Percentiles rank a stretch among this genome's conserved stretches.
These are phyloP conservation scores for Xerocomus minutiporus DNA, from an alignment of 1,284 basidiomycete genomes.

Conservation along the genomic window DNA sequence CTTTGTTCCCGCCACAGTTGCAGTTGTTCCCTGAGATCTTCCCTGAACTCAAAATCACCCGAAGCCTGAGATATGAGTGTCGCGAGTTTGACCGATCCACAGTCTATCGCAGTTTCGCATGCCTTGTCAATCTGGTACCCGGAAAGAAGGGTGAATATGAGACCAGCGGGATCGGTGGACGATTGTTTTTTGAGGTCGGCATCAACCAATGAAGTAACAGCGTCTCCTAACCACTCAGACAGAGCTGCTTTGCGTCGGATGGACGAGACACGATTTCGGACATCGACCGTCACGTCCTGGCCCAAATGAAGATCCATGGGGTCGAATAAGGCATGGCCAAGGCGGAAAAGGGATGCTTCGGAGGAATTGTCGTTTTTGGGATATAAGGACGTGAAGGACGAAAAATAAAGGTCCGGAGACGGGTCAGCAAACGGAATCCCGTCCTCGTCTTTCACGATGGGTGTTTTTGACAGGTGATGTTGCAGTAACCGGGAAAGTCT, in stretches of 20 bases:
- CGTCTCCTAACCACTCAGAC: constrained; percentile 81
- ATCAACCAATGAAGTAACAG: constrained; percentile 73
- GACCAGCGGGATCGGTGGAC: constrained; percentile 43
- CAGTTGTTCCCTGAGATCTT: constrained; percentile 76
- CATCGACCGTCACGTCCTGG: constrained; percentile 51
- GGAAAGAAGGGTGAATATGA: constrained; percentile 76
- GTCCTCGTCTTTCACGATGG: constrained; percentile 54
- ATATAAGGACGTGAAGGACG: constrained; percentile 74
- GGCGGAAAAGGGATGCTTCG: constrained; percentile 79
- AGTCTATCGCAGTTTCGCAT: constrained; percentile 70
- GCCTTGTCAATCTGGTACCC: constrained; percentile 88
- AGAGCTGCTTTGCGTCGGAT: constrained; percentile 80
- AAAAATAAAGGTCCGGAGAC: constrained; percentile 64
- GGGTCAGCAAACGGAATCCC: constrained; percentile 58
- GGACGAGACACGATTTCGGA: constrained; percentile 54
- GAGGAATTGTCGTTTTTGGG: constrained; percentile 69
- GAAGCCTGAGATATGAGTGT: constrained; percentile 90
- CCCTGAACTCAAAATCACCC: constrained; percentile 73
- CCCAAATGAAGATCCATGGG: constrained; percentile 63
- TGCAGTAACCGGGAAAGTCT: constrained; percentile 68
- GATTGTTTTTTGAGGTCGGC: constrained; percentile 59
- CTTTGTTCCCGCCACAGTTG: constrained; percentile 80
- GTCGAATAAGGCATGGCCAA: constrained; percentile 92
- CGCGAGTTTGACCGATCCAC: constrained; percentile 81
- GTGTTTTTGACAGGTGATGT: constrained; percentile 75